Evolutionary conservation across 2,329 filamentous ascomycete genomes (phyloP).

Genomic region (Penicillium sp.): DNA sequence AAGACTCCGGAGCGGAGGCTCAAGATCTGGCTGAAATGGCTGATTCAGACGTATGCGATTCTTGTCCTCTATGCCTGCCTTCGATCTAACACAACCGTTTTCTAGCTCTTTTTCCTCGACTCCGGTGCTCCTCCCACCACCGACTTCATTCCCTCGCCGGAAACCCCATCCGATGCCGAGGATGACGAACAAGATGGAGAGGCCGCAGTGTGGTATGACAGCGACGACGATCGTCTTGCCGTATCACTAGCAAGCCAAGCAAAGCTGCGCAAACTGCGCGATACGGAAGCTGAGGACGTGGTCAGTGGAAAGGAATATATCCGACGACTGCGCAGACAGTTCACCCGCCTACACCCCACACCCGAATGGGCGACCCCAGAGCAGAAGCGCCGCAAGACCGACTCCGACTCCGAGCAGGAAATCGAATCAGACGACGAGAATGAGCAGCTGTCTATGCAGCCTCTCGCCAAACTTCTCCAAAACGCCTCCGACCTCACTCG

Average conservation of each 20-base stretch:
- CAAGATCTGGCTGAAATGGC: conserved; percentile 65
- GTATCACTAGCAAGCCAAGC: conserved; percentile 78
- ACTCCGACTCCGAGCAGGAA: conserved; percentile 49
- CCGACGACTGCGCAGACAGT: conserved; percentile 77
- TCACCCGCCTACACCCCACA: conserved; percentile 60
- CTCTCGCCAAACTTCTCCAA: conserved; percentile 78
- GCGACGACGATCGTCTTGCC: conserved; percentile 85
- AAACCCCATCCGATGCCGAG: conserved; percentile 42
- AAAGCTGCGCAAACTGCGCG: conserved; percentile 78
- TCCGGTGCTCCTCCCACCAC: conserved; percentile 53
- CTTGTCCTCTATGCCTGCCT: not conserved
- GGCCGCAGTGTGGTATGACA: conserved; percentile 77
- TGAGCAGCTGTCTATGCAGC: conserved; percentile 67
- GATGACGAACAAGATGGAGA: conserved; percentile 30
- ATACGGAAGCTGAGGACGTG: conserved; percentile 79
- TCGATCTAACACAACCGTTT: conserved; percentile 5
- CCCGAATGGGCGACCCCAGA: conserved; percentile 63
- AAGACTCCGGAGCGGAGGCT: conserved; percentile 38
- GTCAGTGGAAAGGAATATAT: conserved; percentile 86
- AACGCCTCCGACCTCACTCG: conserved; percentile 68
- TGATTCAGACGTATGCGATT: conserved; percentile 66
- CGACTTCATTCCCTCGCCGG: conserved; percentile 33
- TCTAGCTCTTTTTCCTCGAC: conserved; percentile 78
- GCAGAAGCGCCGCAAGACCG: conserved; percentile 46
- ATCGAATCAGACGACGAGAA: conserved; percentile 61